A percentile compares a stretch with the other conserved stretches of the same genome.
These are phyloP conservation scores for Vaccinium vitisidaea DNA, from an alignment of 148 eudicot species.

Conservation along the genomic window DNA sequence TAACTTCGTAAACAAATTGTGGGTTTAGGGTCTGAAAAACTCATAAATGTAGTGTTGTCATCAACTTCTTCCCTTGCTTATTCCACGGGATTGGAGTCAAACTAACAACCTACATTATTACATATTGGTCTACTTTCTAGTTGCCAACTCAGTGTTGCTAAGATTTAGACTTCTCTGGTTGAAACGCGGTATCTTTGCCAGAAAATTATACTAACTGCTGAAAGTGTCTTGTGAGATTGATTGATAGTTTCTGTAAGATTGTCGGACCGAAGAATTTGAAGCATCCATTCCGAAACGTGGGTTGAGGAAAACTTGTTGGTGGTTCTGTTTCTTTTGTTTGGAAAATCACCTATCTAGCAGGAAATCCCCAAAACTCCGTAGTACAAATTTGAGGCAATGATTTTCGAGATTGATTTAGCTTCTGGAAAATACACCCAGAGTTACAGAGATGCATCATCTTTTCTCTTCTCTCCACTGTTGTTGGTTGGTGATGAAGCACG, in stretches of 20 bases:
- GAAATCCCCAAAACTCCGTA: no score
- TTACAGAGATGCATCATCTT: no score
- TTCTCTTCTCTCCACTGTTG: no score
- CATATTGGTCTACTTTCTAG: background rate
- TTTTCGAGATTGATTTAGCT: no score
- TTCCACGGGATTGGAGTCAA: constrained; percentile 57
- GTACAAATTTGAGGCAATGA: no score
- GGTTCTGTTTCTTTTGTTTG: no score
- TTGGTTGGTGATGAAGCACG: no score
- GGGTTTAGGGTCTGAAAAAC: constrained; percentile 51
- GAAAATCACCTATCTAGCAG: no score
- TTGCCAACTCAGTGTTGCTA: background rate
- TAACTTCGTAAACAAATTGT: background rate
- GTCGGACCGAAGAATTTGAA: background rate
- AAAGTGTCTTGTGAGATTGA: background rate
- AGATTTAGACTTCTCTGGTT: background rate
- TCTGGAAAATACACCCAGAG: no score
- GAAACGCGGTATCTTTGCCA: background rate
- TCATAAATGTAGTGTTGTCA: constrained; percentile 54
- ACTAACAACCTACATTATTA: constrained; percentile 5
- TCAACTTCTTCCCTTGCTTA: constrained; percentile 61
- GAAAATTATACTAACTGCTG: background rate
- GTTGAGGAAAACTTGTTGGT: no score
- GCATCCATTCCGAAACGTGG: no score
- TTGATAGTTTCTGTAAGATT: background rate